A percentile compares a stretch with the other conserved stretches of the same genome.
Conservation (phyloP, 345 rosid genomes). For the Passiflora organensis region DNA sequence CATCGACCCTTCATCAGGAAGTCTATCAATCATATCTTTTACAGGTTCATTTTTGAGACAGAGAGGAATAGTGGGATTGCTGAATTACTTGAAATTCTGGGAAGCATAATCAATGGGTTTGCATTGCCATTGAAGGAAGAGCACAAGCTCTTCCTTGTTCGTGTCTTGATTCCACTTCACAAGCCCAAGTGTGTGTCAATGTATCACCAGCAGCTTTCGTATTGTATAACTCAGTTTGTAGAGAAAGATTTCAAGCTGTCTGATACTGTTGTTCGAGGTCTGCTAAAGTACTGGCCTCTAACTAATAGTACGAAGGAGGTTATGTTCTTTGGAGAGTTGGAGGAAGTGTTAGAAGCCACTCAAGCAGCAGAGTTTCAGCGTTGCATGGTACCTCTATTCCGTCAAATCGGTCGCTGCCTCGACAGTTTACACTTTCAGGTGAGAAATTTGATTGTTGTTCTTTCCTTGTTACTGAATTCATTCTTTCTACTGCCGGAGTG, state of each 20-base stretch:
- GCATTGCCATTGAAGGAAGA: conserved; percentile 86
- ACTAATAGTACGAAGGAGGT: conserved; percentile 78
- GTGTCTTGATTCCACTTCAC: conserved; percentile 78
- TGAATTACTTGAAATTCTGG: conserved; percentile 74
- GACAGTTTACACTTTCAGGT: conserved; percentile 87
- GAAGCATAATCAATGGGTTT: conserved; percentile 75
- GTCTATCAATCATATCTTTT: conserved; percentile 55
- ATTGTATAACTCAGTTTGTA: conserved; percentile 72
- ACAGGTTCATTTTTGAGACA: conserved; percentile 60
- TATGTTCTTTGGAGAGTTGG: conserved; percentile 78
- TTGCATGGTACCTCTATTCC: conserved; percentile 67
- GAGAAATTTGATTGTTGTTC: conserved; percentile 1
- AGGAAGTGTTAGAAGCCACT: conserved; percentile 77
- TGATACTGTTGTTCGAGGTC: conserved; percentile 67
- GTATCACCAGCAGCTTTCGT: conserved; percentile 75
- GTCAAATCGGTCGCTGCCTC: conserved; percentile 53
- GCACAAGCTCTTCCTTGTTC: conserved; percentile 69
- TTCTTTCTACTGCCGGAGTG: not conserved
- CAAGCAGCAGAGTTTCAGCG: conserved; percentile 79
- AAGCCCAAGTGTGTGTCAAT: conserved; percentile 59
- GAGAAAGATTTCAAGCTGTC: conserved; percentile 81
- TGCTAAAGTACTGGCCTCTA: conserved; percentile 70
- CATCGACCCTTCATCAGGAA: conserved; percentile 53
- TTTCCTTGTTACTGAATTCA: not conserved
- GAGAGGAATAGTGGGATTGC: conserved; percentile 68